Evolutionary conservation across 2,329 filamentous ascomycete species (phyloP).

Genomic region (Ophiostoma sp.): DNA sequence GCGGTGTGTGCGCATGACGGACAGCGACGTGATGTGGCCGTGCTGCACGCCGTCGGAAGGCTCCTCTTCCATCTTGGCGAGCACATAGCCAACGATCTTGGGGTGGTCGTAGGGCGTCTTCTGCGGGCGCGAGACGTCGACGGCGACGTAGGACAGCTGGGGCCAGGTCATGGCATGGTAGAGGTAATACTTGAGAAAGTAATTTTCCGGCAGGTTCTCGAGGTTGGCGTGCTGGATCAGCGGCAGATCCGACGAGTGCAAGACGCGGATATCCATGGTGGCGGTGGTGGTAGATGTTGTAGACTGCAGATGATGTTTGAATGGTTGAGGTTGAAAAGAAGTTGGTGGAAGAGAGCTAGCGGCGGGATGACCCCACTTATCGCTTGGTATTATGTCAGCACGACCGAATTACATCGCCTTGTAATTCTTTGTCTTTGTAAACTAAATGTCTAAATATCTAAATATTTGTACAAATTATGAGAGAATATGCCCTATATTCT

Average conservation of each 20-base stretch:
- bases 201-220: constrained; percentile 98
- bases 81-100: constrained; percentile 97
- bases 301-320: neutral
- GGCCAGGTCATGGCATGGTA: constrained; percentile 99
- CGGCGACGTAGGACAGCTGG: constrained; percentile 91
- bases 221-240: constrained; percentile 98
- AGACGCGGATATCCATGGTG: constrained; percentile 81
- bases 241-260: constrained; percentile 77
- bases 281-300: neutral
- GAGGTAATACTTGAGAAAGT: constrained; percentile 99
- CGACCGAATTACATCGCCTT: neutral
- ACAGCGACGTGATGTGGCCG: constrained; percentile 92
- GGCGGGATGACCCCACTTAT: neutral
- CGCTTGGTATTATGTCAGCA: neutral
- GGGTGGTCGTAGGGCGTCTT: constrained; percentile 81
- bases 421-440: too few relatives aligned
- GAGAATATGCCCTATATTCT: too few relatives aligned
- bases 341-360: constrained; percentile 11
- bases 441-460: too few relatives aligned
- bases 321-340: neutral
- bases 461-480: too few relatives aligned
- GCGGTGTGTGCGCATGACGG: constrained; percentile 93
- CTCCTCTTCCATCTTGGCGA: constrained; percentile 99
- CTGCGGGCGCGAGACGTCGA: constrained; percentile 77
- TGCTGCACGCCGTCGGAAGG: constrained; percentile 84